These are phyloP conservation scores for Apophysomyces trapeziformis DNA, from an alignment of 371 early-diverging fungal genomes.

Conservation along the genomic window DNA sequence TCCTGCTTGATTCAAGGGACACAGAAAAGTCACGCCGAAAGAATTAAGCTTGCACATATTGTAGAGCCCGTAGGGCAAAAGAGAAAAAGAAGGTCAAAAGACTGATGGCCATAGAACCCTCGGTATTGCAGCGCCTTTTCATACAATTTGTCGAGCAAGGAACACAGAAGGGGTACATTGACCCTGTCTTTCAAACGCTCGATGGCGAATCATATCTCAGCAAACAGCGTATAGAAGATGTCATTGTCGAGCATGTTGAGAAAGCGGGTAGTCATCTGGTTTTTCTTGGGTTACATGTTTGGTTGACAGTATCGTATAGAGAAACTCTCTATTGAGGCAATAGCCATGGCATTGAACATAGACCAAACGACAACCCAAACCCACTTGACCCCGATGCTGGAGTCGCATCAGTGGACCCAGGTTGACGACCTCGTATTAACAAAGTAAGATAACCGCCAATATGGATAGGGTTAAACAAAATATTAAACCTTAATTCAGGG, in stretches of 20 bases:
- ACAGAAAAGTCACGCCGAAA: slow-evolving; percentile 16
- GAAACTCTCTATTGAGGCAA: slow-evolving; percentile 16
- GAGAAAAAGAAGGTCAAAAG: neutral
- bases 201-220: slow-evolving; percentile 20
- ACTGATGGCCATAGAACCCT: slow-evolving; percentile 10
- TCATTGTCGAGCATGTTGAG: slow-evolving; percentile 8
- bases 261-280: slow-evolving; percentile 9
- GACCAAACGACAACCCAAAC: slow-evolving; percentile 14
- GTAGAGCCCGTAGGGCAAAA: too few species aligned
- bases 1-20: slow-evolving; percentile 11
- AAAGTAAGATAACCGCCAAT: neutral
- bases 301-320: slow-evolving; percentile 13
- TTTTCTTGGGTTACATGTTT: neutral
- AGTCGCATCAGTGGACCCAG: slow-evolving; percentile 19
- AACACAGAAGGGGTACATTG: slow-evolving; percentile 15
- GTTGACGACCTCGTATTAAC: slow-evolving; percentile 23
- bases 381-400: slow-evolving; percentile 21
- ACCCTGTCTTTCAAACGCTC: slow-evolving; percentile 14
- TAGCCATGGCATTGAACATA: slow-evolving; percentile 22
- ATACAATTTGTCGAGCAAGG: slow-evolving; percentile 26
- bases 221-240: slow-evolving; percentile 5
- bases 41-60: neutral
- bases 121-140: slow-evolving; percentile 15
- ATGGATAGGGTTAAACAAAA: neutral
- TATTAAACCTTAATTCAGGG: slow-evolving; percentile 7